Percentiles rank a stretch among this genome's conserved stretches.
Conservation (phyloP, 2,329 filamentous ascomycete genomes). For the Fusarium sp. region DNA sequence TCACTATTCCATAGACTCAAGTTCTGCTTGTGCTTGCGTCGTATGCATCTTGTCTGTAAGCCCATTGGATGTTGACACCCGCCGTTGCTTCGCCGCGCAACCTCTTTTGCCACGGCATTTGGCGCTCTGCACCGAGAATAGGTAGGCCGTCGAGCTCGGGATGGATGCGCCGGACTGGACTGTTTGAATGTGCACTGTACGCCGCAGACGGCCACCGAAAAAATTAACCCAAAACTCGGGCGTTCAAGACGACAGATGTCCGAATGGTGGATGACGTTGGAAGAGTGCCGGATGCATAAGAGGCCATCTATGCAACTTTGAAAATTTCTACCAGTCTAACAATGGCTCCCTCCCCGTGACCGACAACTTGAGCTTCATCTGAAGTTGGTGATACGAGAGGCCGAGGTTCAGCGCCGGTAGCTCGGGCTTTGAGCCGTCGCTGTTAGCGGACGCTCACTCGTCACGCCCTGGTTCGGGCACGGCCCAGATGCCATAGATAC, state of each 20-base stretch:
- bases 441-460: slow-evolving; percentile 17
- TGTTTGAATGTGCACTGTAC: slow-evolving; percentile 30
- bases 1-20: slow-evolving; percentile 7
- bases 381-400: slow-evolving; percentile 35
- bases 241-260: slow-evolving; percentile 18
- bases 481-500: slow-evolving; percentile 14
- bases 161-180: slow-evolving; percentile 30
- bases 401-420: slow-evolving; percentile 26
- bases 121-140: slow-evolving; percentile 6
- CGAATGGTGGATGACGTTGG: slow-evolving; percentile 30
- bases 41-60: slow-evolving; percentile 12
- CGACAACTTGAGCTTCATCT: slow-evolving; percentile 12
- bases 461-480: slow-evolving; percentile 2
- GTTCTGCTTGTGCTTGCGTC: slow-evolving; percentile 7
- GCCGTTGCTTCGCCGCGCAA: slow-evolving; percentile 23
- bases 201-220: slow-evolving; percentile 6
- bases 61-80: slow-evolving; percentile 15
- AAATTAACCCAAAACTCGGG: slow-evolving; percentile 25
- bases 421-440: slow-evolving; percentile 22
- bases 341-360: neutral
- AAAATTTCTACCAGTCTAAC: neutral
- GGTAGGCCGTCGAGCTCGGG: slow-evolving; percentile 4
- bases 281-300: slow-evolving; percentile 26
- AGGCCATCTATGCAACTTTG: slow-evolving; percentile 27
- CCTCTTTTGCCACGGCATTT: slow-evolving; percentile 37